Conservation (phyloP, 768 basidiomycete genomes). For the Termitomyces eurrhizus region DNA sequence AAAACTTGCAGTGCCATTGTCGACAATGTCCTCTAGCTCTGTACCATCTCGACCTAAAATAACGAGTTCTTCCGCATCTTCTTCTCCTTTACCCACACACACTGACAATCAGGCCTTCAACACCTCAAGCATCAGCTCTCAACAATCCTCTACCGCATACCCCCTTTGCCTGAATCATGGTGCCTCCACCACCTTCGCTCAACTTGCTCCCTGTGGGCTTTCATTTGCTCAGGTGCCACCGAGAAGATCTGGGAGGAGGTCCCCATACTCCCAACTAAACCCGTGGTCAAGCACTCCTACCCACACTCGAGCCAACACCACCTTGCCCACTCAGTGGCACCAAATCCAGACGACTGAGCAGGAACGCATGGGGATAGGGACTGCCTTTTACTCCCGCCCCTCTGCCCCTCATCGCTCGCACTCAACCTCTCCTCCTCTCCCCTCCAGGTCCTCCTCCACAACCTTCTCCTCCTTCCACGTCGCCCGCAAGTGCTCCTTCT, state of each 20-base stretch:
- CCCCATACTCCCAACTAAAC: conserved; percentile 27
- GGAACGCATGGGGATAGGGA: no score
- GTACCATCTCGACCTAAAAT: conserved; percentile 22
- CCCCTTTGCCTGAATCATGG: conserved; percentile 84
- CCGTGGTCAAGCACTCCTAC: no score
- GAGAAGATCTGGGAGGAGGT: conserved; percentile 86
- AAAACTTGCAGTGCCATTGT: conserved; percentile 40
- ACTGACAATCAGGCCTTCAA: conserved; percentile 19
- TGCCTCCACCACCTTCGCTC: conserved; percentile 77
- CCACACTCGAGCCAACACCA: no score
- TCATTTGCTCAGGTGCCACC: conserved; percentile 74
- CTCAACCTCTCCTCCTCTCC: conserved; percentile 64
- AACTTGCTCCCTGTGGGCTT: conserved; percentile 91
- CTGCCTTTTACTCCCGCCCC: conserved; percentile 8
- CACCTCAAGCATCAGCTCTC: conserved; percentile 18
- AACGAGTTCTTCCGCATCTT: conserved; percentile 17
- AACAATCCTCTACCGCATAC: conserved; percentile 50
- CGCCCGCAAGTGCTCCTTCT: conserved; percentile 67
- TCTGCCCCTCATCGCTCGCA: conserved; percentile 40
- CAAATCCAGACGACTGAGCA: no score
- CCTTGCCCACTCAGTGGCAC: no score
- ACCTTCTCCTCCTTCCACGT: conserved; percentile 54
- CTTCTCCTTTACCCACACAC: conserved; percentile 26
- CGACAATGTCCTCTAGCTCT: conserved; percentile 30
- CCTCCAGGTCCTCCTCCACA: conserved; percentile 42